Base-by-base conservation (phyloP, 2,329 filamentous ascomycete species). In the Cordyceps cateniannulata region DNA sequence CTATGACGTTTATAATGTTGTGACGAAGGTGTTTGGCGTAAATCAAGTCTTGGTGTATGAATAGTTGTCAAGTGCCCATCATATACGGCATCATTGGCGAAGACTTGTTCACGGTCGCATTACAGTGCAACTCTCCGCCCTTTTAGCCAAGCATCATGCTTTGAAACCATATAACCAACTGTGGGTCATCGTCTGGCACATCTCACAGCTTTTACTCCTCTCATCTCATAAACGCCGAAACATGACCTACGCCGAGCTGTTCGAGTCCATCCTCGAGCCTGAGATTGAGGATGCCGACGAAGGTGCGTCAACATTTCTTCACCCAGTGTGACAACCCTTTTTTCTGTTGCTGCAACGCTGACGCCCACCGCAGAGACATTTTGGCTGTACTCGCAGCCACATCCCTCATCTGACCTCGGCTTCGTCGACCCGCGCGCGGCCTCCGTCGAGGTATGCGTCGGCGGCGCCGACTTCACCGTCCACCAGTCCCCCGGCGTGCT, bases 401-500 rank as follows among this genome's bases (percentile, higher is more conserved):
- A 91, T 27, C 86, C 89, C 0, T 89, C 88, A 14, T 84, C 86
- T 59, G 87, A 92, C 67, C 85, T 98, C 10, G 95, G 93, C 69
- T 95, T 97, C 74, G 77, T 98, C 64, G 88, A 96, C 71, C 78
- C 89, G 18, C 85, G 83, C 65, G 85, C 89, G 10, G 71, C 81
- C 1, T 74, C 77, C 2, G 72, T 97, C 40, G 83, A 90, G 14
- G 71, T 96, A 62, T 81, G 81, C 38, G 81, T 98, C 63, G 84
- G 79, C 59, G 86, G 81, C 60, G 81, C 80, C 57, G 90, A 96
- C 69, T 85, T 91, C 62, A 84, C 82, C 38, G 88, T 98, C 66
- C 82, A 86, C 63, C 95, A 98, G 73, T 96, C 91, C 1, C 93
- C 92, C 0, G 84, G 86, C 10, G 80, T 98, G 10, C 81, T 99